Conservation (phyloP, 1,139 yeast genomes). For the Yamadazyma pseudoaaseri region DNA sequence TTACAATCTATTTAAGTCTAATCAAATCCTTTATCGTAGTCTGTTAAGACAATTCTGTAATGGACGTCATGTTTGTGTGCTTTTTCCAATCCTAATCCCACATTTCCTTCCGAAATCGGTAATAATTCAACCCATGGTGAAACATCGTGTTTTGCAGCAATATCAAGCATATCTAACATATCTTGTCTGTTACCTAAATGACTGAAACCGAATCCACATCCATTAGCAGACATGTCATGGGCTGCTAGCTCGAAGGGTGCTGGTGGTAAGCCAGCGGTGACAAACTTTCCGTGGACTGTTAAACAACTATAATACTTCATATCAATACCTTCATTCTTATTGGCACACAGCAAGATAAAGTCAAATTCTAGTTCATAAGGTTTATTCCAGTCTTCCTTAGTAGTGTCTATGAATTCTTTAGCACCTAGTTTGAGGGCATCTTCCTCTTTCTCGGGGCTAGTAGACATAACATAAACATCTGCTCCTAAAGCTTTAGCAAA, state of each 20-base stretch:
- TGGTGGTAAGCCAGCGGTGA: slow-evolving; percentile 53
- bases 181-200: slow-evolving; percentile 33
- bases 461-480: slow-evolving; percentile 38
- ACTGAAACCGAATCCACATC: slow-evolving; percentile 26
- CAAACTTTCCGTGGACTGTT: slow-evolving; percentile 44
- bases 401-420: slow-evolving; percentile 39
- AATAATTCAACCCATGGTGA: slow-evolving; percentile 45
- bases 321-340: slow-evolving; percentile 35
- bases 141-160: slow-evolving; percentile 39
- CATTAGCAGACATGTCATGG: no score
- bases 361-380: slow-evolving; percentile 39
- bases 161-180: slow-evolving; percentile 35
- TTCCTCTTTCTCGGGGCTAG: slow-evolving; percentile 33
- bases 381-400: slow-evolving; percentile 33
- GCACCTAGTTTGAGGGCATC: slow-evolving; percentile 39
- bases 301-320: slow-evolving; percentile 29
- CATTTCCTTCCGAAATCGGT: slow-evolving; percentile 33
- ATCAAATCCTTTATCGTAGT: slow-evolving; percentile 54
- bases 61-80: slow-evolving; percentile 51
- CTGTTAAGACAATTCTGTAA: slow-evolving; percentile 63
- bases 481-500: slow-evolving; percentile 45
- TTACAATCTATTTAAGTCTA: no score
- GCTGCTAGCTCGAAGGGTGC: slow-evolving; percentile 24
- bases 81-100: slow-evolving; percentile 30
- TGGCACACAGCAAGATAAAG: slow-evolving; percentile 48